Base-by-base conservation (phyloP, 768 basidiomycete genomes). In the Suillus decipiens region DNA sequence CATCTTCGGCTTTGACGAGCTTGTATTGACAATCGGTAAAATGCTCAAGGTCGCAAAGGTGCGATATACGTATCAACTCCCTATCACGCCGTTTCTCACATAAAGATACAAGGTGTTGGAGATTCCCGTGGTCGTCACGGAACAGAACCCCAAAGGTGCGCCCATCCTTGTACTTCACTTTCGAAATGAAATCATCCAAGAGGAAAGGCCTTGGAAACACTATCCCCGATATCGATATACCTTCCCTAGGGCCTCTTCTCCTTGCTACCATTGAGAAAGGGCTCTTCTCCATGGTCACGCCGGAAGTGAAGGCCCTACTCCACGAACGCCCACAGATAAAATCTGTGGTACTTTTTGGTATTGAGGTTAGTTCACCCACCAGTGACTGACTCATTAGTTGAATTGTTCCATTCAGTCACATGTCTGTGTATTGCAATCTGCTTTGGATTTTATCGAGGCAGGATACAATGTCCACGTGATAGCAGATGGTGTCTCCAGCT, bases 371-470 rank as follows among this genome's bases (percentile, higher is more conserved):
- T 73, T 17, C 7, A 47, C 24, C 5, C 19, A 53, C 3, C 22
- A 8, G 9, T 22, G n/a, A 15, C 17, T 39, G 28, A 36, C 51
- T 39, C 3, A 14, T 33, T 11, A 1, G 19, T 60, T 19, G 68
- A 56, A 34, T 61, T 64, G 28, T 1, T 28, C 24, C n/a, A 66
- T 17, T 10, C 66, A 95, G 94, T 85, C 91, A 17, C 95, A 96
- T 69, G 86, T 97, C 64, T 97, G 95, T 70, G 86, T 96, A 10
- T 81, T 95, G 7, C 95, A 96, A 74, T 92, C 93, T 0, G 82
- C 89, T 0, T 77, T 95, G 19, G 88, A 90, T 64, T 81, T 96
- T 14, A 73, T 90, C 3, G 70, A 79, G 50, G 66, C 36, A 0
- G 79, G 79, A 0, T 82, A 81, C 50, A 72, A 81, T 63, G 86